These are phyloP conservation scores for Apophysomyces ossiformis DNA, from an alignment of 371 early-diverging fungal species.

Conservation along the genomic window DNA sequence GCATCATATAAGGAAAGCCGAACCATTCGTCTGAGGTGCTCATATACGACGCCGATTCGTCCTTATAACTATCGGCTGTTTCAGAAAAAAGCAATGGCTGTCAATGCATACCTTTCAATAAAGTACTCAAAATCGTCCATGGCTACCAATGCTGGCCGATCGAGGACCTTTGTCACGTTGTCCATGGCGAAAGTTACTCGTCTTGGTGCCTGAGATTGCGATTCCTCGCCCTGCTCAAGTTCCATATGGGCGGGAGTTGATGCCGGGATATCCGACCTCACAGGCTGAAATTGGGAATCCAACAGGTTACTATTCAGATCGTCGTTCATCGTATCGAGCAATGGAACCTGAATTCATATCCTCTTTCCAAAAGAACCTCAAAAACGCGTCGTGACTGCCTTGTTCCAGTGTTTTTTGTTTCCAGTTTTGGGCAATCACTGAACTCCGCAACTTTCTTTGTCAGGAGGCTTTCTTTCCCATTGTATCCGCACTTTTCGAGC, in stretches of 20 bases:
- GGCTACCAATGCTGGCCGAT: constrained; percentile 80
- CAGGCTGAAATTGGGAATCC: constrained; percentile 20
- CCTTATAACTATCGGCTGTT: constrained; percentile 30
- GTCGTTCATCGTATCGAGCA: constrained; percentile 3
- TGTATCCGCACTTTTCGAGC: too few relatives aligned
- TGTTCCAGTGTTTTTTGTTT: not conserved
- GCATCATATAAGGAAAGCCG: constrained; percentile 59
- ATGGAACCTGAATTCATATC: not conserved
- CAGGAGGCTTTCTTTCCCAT: too few relatives aligned
- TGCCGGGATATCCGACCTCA: constrained; percentile 29
- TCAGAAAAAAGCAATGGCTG: not conserved
- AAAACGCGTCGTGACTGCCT: constrained; percentile 9
- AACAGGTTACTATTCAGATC: constrained; percentile 6
- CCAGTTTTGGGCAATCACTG: too few relatives aligned
- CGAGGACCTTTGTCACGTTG: constrained; percentile 66
- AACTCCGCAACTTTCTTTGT: too few relatives aligned
- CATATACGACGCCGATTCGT: constrained; percentile 29
- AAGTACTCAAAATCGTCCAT: constrained; percentile 81
- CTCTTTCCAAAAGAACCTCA: not conserved
- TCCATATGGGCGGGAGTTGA: constrained; percentile 41
- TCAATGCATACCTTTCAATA: constrained; percentile 59
- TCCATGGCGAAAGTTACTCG: constrained; percentile 43
- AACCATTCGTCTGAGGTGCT: constrained; percentile 39
- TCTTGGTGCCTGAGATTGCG: constrained; percentile 23
- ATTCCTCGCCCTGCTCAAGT: constrained; percentile 26